A percentile compares a stretch with the other conserved stretches of the same genome.
Evolutionary conservation across 306 rosid species (phyloP).

Genomic region (Lathyrus oleraceus): DNA sequence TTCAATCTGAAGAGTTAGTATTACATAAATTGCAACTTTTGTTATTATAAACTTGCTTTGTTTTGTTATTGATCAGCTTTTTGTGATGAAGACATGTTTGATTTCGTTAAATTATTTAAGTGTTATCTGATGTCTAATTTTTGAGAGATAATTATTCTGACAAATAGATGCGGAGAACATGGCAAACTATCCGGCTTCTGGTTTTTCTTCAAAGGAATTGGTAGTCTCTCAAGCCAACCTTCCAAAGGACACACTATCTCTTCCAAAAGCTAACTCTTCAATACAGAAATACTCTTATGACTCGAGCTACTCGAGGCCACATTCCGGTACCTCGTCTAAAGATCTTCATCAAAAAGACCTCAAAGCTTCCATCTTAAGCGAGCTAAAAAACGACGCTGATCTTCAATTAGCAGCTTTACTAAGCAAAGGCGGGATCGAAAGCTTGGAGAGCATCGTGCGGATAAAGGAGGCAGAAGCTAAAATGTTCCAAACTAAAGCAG

Average conservation of each 20-base stretch:
- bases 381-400: constrained; percentile 56
- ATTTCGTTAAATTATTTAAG: neutral
- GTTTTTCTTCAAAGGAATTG: constrained; percentile 56
- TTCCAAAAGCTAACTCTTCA: constrained; percentile 51
- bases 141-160: constrained; percentile 15
- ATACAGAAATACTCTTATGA: constrained; percentile 59
- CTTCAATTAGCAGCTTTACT: constrained; percentile 61
- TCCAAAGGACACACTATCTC: constrained; percentile 59
- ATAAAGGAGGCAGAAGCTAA: constrained; percentile 93
- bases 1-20: neutral
- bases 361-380: constrained; percentile 59
- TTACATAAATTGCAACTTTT: neutral
- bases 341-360: constrained; percentile 64
- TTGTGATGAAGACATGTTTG: constrained; percentile 3
- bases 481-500: constrained; percentile 95
- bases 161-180: constrained; percentile 56
- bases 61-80: constrained; percentile 16
- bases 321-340: constrained; percentile 50
- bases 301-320: constrained; percentile 57
- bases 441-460: constrained; percentile 83
- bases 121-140: constrained; percentile 35
- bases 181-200: constrained; percentile 58
- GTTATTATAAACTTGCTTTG: neutral
- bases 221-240: constrained; percentile 48
- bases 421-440: constrained; percentile 70